These are phyloP conservation scores for Phialophora chinensis DNA, from an alignment of 2,329 filamentous ascomycete genomes.

Conservation along the genomic window DNA sequence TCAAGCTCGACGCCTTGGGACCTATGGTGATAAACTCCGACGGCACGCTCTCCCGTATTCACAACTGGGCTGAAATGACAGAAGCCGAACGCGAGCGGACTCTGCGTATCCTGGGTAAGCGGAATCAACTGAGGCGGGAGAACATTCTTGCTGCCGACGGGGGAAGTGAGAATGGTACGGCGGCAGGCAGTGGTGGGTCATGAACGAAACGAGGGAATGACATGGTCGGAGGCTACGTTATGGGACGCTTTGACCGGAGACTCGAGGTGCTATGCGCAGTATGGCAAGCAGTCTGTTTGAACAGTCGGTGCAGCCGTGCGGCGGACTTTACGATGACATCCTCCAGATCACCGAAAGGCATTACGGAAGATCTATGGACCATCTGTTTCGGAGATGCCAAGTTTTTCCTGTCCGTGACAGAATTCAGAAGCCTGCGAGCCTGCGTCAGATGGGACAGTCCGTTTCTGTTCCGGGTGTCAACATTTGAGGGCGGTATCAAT, in stretches of 20 bases:
- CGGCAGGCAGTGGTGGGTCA: neutral
- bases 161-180: neutral
- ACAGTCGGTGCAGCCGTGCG: too few relatives aligned
- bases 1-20: constrained; percentile 10
- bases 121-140: constrained; percentile 11
- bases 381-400: neutral
- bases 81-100: constrained; percentile 12
- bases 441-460: neutral
- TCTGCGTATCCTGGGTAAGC: constrained; percentile 14
- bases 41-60: constrained; percentile 13
- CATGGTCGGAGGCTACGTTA: neutral
- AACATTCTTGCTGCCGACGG: neutral
- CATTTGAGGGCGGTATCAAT: neutral
- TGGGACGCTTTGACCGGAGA: neutral
- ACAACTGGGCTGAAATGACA: constrained; percentile 14
- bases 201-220: neutral
- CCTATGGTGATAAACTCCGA: constrained; percentile 13
- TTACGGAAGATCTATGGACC: neutral
- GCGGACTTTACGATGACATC: neutral
- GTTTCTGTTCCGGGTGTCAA: neutral
- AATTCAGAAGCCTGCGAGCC: neutral
- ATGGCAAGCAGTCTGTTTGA: too few relatives aligned
- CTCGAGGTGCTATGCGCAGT: too few relatives aligned
- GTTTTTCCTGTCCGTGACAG: neutral
- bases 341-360: neutral